Conservation (phyloP, 2,329 filamentous ascomycete species). For the Sarocladiaceae sp. region DNA sequence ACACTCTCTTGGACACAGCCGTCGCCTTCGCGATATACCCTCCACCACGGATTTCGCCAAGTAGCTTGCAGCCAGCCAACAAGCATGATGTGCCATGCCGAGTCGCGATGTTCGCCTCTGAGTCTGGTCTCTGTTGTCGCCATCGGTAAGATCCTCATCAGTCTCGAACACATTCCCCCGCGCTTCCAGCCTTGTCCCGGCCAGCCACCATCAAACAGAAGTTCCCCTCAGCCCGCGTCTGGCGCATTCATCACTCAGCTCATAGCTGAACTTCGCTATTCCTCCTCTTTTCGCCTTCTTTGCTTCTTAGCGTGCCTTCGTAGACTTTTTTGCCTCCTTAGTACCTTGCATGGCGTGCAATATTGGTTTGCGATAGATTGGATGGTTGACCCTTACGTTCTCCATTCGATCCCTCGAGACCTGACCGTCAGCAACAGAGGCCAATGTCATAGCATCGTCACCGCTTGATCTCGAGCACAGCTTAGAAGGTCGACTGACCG, state of each 20-base stretch:
- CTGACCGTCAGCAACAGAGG: too few relatives aligned
- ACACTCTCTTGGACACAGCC: too few relatives aligned
- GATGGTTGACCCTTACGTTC: neutral
- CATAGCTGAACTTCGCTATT: neutral
- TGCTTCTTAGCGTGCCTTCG: neutral
- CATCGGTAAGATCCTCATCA: neutral
- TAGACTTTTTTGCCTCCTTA: neutral
- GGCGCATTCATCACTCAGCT: neutral
- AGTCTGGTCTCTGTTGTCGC: neutral
- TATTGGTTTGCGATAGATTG: constrained; percentile 7
- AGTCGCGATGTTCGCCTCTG: neutral
- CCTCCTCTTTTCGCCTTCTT: neutral
- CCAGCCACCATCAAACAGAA: constrained; percentile 4
- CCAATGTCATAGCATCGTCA: neutral
- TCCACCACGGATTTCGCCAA: constrained; percentile 2
- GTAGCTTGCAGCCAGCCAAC: neutral
- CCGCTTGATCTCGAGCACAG: neutral
- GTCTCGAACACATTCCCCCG: neutral
- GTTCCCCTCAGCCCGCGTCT: neutral
- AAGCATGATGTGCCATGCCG: neutral
- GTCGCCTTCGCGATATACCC: constrained; percentile 5
- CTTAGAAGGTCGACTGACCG: neutral
- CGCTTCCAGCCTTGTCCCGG: constrained; percentile 1
- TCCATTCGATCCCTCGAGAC: too few relatives aligned
- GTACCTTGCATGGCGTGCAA: neutral